Percentiles rank a stretch among this genome's conserved stretches.
Evolutionary conservation across 1,284 basidiomycete genomes (phyloP).

Genomic region (Papiliotrema terrestris): DNA sequence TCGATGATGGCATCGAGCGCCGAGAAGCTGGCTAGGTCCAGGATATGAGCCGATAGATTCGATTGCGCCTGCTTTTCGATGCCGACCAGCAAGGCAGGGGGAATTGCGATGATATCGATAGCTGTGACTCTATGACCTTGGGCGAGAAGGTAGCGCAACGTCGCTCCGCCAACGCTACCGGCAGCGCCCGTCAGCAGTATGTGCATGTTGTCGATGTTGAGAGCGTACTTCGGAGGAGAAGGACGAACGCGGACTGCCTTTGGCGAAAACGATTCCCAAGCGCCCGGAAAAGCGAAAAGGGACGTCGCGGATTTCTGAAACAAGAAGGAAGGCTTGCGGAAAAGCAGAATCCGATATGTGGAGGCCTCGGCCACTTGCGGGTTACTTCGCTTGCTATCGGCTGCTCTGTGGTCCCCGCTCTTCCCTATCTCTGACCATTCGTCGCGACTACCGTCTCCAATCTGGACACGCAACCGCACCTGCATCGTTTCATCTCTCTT

Average conservation of each 20-base stretch:
- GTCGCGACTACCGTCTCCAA: too few species aligned
- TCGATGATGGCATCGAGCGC: slow-evolving; percentile 27
- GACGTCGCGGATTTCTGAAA: background rate
- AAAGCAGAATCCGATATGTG: background rate
- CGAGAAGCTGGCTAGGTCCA: slow-evolving; percentile 29
- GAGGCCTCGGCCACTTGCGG: background rate
- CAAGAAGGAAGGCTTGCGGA: background rate
- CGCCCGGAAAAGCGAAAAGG: background rate
- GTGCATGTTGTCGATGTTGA: slow-evolving; percentile 23
- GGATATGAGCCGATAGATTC: slow-evolving; percentile 6
- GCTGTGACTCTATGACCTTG: slow-evolving; percentile 35
- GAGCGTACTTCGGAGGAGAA: background rate
- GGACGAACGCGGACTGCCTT: background rate
- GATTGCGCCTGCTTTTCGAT: background rate
- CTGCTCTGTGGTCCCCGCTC: too few species aligned
- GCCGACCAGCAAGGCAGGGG: slow-evolving; percentile 8
- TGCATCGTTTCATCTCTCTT: too few species aligned
- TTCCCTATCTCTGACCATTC: too few species aligned
- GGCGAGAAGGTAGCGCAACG: slow-evolving; percentile 22
- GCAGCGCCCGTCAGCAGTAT: slow-evolving; percentile 46
- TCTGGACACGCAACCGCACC: too few species aligned
- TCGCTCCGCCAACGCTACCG: slow-evolving; percentile 31
- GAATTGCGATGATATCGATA: slow-evolving; percentile 31
- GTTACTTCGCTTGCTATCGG: too few species aligned
- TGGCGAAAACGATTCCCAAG: background rate